Evolutionary conservation across 2,329 filamentous ascomycete species (phyloP), one percentile per base, ranked within the genome.

Genomic region (Aspergillus jensenii): DNA sequence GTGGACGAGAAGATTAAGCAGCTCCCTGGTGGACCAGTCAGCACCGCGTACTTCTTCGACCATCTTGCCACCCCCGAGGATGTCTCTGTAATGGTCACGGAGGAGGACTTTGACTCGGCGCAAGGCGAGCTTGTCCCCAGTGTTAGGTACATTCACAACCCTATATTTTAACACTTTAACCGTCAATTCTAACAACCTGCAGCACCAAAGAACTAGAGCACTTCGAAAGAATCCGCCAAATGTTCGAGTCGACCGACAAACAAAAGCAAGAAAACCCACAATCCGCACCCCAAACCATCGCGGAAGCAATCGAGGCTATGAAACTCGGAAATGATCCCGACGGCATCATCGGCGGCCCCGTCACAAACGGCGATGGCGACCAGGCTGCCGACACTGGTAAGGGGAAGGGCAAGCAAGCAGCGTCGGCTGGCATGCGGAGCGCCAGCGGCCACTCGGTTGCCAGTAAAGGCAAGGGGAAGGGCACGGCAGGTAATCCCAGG

Each of bases 41-140:
- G 90, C 2, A 96, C 93, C 2, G 93, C 93, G 0, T 93, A 95
- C 76, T 99, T 93, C 78, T 99, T 99, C 72, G 95, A 99, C 71
- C 93, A 98, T 76, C 82, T 90, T 64, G 92, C 93, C 14, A 90
- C 85, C 0, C 82, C 87, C 11, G 89, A 90, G 47, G 95, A 99
- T 70, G 86, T 93, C 1, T 85, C 88, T 25, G 93, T 99, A 63
- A 87, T 90, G 77, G 95, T 99, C 27, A 90, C 86, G 1, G 93
- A 97, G 74, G 84, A 89, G 49, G 95, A 99, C 74, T 99, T 99
- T 70, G 72, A 89, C 21, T 84, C 85, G 25, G 95, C 95, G 1
- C 87, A 93, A 68, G 79, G 80, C 44, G 95, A 98, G 76, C 82
- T 99, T 41, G 88, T 98, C n/a, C 93, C 93, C 15, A 93, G 89